phyloP scores from a whole-genome alignment of 78 protist genomes.

The Dictyostelium brefeldianum region DNA sequence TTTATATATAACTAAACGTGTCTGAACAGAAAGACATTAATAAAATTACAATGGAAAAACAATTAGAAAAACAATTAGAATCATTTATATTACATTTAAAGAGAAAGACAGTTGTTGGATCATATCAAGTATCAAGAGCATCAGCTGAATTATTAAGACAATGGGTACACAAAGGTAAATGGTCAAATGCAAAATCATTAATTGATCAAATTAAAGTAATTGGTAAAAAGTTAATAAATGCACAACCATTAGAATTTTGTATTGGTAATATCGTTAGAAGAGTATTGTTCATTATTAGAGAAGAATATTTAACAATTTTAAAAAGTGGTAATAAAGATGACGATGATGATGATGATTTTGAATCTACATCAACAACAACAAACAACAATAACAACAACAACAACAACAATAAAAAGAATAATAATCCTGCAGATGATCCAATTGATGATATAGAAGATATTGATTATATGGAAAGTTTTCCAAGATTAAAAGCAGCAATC shows the following conservation, averaged over 20 bases:
- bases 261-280: constrained; percentile 86
- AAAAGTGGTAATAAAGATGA: neutral
- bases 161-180: constrained; percentile 48
- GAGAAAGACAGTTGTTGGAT: constrained; percentile 72
- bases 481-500: constrained; percentile 49
- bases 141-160: constrained; percentile 71
- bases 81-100: constrained; percentile 49
- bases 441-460: constrained; percentile 33
- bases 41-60: neutral
- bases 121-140: constrained; percentile 61
- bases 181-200: constrained; percentile 50
- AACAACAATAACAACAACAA: neutral
- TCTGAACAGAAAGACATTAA: neutral
- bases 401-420: neutral
- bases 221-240: constrained; percentile 69
- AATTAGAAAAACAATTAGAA: constrained; percentile 45
- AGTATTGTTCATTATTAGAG: constrained; percentile 78
- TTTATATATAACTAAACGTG: neutral
- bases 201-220: constrained; percentile 66
- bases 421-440: neutral
- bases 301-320: constrained; percentile 58
- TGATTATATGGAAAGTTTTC: constrained; percentile 15
- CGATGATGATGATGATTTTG: neutral
- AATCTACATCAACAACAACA: neutral
- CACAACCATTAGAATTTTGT: constrained; percentile 86